Conservation (phyloP, 805 yeast species). For the Yarrowia keelungensis region DNA sequence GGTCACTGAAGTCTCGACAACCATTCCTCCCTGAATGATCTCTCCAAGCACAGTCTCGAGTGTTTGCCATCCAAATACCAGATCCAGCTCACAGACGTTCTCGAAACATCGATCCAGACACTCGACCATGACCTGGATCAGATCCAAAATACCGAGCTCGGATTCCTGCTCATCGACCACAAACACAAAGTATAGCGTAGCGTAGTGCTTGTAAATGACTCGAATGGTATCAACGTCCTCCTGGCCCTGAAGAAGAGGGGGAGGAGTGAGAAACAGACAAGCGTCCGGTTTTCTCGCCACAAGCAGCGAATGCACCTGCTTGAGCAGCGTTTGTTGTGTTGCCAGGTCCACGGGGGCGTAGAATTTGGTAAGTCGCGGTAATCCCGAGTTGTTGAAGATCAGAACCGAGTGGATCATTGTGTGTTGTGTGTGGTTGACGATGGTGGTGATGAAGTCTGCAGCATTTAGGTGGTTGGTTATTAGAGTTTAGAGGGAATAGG, state of each 20-base stretch:
- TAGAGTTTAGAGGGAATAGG: conserved; percentile 21
- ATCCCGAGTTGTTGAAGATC: conserved; percentile 86
- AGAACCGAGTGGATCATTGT: conserved; percentile 85
- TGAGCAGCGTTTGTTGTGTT: conserved; percentile 78
- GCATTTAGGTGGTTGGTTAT: conserved; percentile 40
- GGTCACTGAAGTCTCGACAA: conserved; percentile 84
- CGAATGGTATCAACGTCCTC: conserved; percentile 69
- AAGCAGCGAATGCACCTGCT: conserved; percentile 82
- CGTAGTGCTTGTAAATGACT: conserved; percentile 92
- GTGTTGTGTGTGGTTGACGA: conserved; percentile 20
- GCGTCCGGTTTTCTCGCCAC: conserved; percentile 74
- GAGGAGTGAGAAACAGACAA: conserved; percentile 89
- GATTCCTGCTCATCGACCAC: conserved; percentile 96
- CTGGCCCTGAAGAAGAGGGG: conserved; percentile 64
- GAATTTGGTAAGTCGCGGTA: conserved; percentile 88
- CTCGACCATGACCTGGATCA: conserved; percentile 96
- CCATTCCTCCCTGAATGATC: conserved; percentile 97
- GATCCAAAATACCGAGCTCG: conserved; percentile 89
- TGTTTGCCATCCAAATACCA: conserved; percentile 99
- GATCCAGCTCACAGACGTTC: conserved; percentile 92
- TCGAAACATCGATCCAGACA: conserved; percentile 90
- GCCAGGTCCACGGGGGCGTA: conserved; percentile 88
- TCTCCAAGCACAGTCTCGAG: conserved; percentile 84
- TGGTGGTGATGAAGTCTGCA: conserved; percentile 35
- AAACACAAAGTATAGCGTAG: conserved; percentile 94